Evolutionary conservation across 1,284 basidiomycete species (phyloP), one percentile per base, ranked within the genome.

Genomic region (Ganoderma boninense): DNA sequence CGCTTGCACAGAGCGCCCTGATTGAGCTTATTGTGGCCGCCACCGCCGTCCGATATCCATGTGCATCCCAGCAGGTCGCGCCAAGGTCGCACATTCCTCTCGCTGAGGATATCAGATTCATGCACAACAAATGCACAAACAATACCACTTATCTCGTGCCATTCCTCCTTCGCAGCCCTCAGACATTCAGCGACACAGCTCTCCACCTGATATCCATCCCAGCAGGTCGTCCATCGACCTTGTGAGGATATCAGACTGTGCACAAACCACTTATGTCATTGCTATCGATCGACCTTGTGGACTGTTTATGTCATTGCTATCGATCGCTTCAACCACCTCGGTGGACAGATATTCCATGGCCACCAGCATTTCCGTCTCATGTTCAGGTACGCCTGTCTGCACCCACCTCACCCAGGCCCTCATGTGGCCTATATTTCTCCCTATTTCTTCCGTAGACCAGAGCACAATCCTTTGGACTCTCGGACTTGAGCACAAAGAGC

Each of bases 401-500:
- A 13, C 40, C 62, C 43, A 56, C 32, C 14, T 29, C 49, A 11
- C 16, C 16, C 42, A 23, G 13, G 6, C 43, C 26, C 40, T 62
- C 68, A 69, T 69, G 68, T 62, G 68, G 46, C 11, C 46, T 8
- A 49, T 32, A 32, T 32, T 32, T 32, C 29, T 32, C 29, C 29
- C 54, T 20, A 61, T 69, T 69, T 65, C 60, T 65, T 64, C 68
- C 60, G 52, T 26, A 44, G 60, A 4, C 29, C 11, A 52, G 59
- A 63, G 16, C 42, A 38, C 23, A 32, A 10, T 29, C 38, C 23
- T 32, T 13, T 40, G 49, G 23, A 23, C 20, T 26, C 35, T 10
- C 32, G 10, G 13, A 42, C 66, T 16, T 54, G 13, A 38, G 8
- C 14, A 67, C 66, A 62, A 66, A 23, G 20, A 23, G 8, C 11